These are phyloP conservation scores for Penicillium coffeae DNA, from an alignment of 495 filamentous ascomycete species.

Conservation along the genomic window DNA sequence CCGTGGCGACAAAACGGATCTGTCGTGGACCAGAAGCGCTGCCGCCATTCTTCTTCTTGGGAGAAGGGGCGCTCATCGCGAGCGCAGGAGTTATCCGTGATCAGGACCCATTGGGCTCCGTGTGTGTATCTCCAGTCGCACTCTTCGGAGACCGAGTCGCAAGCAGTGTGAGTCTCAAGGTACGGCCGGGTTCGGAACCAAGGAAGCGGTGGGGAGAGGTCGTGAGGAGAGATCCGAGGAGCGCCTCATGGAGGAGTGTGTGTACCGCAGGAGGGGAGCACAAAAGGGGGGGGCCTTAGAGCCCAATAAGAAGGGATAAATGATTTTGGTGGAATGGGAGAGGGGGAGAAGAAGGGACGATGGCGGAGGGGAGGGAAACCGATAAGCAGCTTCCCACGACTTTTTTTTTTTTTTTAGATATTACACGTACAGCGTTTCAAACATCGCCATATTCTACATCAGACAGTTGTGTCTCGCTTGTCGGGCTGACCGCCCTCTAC, in stretches of 20 bases:
- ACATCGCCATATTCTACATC: no score
- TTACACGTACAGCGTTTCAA: neutral
- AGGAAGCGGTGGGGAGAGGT: slow-evolving; percentile 13
- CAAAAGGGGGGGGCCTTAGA: slow-evolving; percentile 12
- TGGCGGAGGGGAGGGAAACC: slow-evolving; percentile 1
- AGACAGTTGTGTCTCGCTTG: neutral
- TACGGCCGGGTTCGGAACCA: slow-evolving; percentile 8
- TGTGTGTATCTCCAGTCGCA: neutral
- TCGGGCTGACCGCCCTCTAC: slow-evolving; percentile 8
- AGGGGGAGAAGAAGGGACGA: neutral
- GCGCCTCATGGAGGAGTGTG: slow-evolving; percentile 14
- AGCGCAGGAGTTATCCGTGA: slow-evolving; percentile 38
- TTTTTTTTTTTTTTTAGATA: no score
- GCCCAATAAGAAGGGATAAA: slow-evolving; percentile 18
- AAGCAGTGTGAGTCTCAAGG: slow-evolving; percentile 3
- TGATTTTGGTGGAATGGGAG: neutral
- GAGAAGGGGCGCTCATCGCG: slow-evolving; percentile 46
- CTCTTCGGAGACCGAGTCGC: slow-evolving; percentile 1
- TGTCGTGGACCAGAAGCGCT: slow-evolving; percentile 38
- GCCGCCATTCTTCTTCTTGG: slow-evolving; percentile 40
- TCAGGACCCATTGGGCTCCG: slow-evolving; percentile 39
- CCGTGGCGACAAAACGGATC: slow-evolving; percentile 77
- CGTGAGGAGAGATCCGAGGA: slow-evolving; percentile 9
- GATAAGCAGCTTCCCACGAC: neutral
- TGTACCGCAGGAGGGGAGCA: neutral